phyloP scores from a whole-genome alignment of 768 basidiomycete species.

The Phylloporus sp. region DNA sequence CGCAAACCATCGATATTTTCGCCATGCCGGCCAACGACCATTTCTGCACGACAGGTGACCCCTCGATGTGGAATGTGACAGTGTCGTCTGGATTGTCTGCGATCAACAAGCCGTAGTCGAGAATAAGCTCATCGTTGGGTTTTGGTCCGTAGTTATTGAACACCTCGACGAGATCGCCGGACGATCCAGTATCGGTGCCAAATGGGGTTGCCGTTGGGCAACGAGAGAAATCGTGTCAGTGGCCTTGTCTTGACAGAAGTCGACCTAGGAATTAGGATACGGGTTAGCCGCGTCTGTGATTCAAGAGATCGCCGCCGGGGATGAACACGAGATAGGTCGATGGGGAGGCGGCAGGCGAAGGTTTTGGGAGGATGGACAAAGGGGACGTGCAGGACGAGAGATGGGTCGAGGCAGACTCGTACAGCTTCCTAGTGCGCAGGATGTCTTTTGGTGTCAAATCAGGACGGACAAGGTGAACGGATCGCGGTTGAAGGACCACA shows the following conservation, averaged over 20 bases:
- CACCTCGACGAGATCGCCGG: constrained; percentile 38
- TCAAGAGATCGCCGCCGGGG: constrained; percentile 83
- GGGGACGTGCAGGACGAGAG: too few relatives aligned
- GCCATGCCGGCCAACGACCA: constrained; percentile 61
- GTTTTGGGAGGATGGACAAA: too few relatives aligned
- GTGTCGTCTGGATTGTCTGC: constrained; percentile 81
- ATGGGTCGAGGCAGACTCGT: constrained; percentile 69
- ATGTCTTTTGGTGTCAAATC: not conserved
- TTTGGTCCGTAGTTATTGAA: constrained; percentile 94
- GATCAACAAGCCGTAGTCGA: constrained; percentile 89
- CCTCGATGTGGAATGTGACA: constrained; percentile 73
- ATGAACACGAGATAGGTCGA: too few relatives aligned
- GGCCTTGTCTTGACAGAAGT: constrained; percentile 36
- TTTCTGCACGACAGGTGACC: constrained; percentile 39
- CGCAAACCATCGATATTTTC: constrained; percentile 60
- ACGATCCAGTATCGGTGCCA: not conserved
- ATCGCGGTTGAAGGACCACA: constrained; percentile 33
- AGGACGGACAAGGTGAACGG: constrained; percentile 63
- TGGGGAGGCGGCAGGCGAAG: too few relatives aligned
- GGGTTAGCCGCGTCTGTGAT: constrained; percentile 76
- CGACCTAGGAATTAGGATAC: constrained; percentile 87
- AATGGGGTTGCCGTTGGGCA: constrained; percentile 44
- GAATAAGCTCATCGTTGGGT: constrained; percentile 82
- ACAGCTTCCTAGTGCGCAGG: constrained; percentile 53
- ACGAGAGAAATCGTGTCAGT: constrained; percentile 54